Conservation (phyloP, 768 basidiomycete species). For the Lentinula boryana region DNA sequence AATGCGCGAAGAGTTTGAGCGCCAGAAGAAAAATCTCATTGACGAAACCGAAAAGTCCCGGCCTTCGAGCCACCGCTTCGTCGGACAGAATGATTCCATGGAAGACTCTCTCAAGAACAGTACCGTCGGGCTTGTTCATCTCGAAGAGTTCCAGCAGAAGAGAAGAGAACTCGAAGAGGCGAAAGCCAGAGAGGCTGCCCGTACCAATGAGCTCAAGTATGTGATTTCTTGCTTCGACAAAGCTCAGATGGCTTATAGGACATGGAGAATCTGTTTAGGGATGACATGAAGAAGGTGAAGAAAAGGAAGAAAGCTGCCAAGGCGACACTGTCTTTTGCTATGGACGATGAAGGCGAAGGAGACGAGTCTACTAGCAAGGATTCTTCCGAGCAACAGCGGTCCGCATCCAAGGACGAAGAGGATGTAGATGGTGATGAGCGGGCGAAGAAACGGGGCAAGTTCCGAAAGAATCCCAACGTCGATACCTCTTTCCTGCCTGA, state of each 20-base stretch:
- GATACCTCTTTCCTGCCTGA: constrained; percentile 99
- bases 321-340: constrained; percentile 84
- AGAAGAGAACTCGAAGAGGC: constrained; percentile 88
- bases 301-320: constrained; percentile 91
- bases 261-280: constrained; percentile 85
- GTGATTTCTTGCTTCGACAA: constrained; percentile 25
- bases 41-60: constrained; percentile 91
- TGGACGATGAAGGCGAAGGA: constrained; percentile 73
- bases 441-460: constrained; percentile 64
- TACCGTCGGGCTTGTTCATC: constrained; percentile 85
- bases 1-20: constrained; percentile 76
- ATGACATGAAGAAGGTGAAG: constrained; percentile 79
- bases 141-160: constrained; percentile 90
- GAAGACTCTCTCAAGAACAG: constrained; percentile 88
- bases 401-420: constrained; percentile 28
- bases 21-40: constrained; percentile 75
- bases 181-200: constrained; percentile 83
- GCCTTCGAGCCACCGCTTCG: constrained; percentile 82
- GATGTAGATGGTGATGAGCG: constrained; percentile 37
- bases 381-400: constrained; percentile 16
- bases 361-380: constrained; percentile 23
- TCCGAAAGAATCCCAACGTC: constrained; percentile 93
- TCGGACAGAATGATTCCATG: constrained; percentile 90
- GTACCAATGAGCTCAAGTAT: constrained; percentile 81
- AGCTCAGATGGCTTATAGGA: constrained; percentile 56